These are phyloP conservation scores for Austroboletus novae-zelandiae DNA, from an alignment of 1,284 basidiomycete species.

Conservation along the genomic window DNA sequence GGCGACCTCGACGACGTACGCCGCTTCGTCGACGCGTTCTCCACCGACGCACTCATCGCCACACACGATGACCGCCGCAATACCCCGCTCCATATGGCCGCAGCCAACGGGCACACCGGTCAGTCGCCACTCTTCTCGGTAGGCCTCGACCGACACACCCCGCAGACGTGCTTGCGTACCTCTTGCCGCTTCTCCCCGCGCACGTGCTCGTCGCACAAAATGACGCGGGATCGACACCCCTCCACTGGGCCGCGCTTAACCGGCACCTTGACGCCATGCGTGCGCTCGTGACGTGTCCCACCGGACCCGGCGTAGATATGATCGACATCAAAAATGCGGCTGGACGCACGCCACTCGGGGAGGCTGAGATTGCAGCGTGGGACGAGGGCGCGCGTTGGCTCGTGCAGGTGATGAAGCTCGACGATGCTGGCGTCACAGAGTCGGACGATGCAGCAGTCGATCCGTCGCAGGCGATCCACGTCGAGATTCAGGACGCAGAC, in stretches of 20 bases:
- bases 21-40: constrained; percentile 61
- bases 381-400: constrained; percentile 80
- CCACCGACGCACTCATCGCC: constrained; percentile 48
- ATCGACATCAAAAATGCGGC: constrained; percentile 73
- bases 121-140: constrained; percentile 21
- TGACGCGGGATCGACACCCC: constrained; percentile 68
- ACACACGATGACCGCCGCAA: constrained; percentile 77
- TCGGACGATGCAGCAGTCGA: constrained; percentile 30
- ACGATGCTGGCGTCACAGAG: constrained; percentile 34
- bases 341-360: constrained; percentile 69
- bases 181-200: constrained; percentile 63
- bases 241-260: constrained; percentile 90
- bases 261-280: constrained; percentile 66
- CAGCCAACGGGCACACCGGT: constrained; percentile 86
- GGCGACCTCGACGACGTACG: constrained; percentile 80
- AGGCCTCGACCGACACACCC: constrained; percentile 28
- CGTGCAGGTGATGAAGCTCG: constrained; percentile 71
- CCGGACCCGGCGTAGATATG: constrained; percentile 58
- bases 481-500: constrained; percentile 69
- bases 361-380: constrained; percentile 75
- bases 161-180: constrained; percentile 68
- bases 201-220: constrained; percentile 63
- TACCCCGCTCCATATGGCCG: constrained; percentile 79
- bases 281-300: constrained; percentile 58
- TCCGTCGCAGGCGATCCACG: constrained; percentile 26